A percentile compares a stretch with the other conserved stretches of the same genome.
phyloP scores from a whole-genome alignment of 345 rosid species.

The Dipteronia dyeriana region DNA sequence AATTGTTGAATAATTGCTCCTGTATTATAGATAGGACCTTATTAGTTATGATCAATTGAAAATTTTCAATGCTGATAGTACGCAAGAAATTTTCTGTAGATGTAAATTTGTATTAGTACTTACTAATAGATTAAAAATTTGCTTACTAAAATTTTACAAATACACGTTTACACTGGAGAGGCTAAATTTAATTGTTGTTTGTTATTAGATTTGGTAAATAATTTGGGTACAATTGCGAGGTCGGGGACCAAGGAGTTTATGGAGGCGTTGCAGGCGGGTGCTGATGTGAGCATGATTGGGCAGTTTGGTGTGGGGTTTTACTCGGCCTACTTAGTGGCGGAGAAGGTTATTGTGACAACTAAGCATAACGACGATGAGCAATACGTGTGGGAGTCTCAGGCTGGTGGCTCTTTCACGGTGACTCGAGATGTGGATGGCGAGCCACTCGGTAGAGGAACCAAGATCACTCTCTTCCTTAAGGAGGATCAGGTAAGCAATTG shows the following conservation, averaged over 20 bases:
- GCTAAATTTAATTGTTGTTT: neutral
- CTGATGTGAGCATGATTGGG: conserved; percentile 63
- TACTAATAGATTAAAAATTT: too few species aligned
- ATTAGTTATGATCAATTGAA: too few species aligned
- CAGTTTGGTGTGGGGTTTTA: conserved; percentile 64
- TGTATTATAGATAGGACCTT: too few species aligned
- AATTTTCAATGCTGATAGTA: too few species aligned
- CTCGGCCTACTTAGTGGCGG: conserved; percentile 58
- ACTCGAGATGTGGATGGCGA: conserved; percentile 48
- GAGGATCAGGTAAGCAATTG: conserved; percentile 45
- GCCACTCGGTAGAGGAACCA: conserved; percentile 59
- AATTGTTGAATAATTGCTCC: too few species aligned
- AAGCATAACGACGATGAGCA: conserved; percentile 64
- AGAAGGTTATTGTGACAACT: conserved; percentile 49
- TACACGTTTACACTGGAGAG: too few species aligned
- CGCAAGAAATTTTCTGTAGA: too few species aligned
- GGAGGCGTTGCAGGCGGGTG: conserved; percentile 64
- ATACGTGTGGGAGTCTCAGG: conserved; percentile 59
- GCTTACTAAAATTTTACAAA: too few species aligned
- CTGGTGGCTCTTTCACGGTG: conserved; percentile 54
- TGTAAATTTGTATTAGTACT: too few species aligned
- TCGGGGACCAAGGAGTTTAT: conserved; percentile 62
- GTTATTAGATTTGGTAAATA: conserved; percentile 49
- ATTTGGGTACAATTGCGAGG: conserved; percentile 60
- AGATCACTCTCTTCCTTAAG: conserved; percentile 50